Evolutionary conservation across 2,329 filamentous ascomycete species (phyloP), one percentile per base, ranked within the genome.

Genomic region (Aureobasidium sp.): DNA sequence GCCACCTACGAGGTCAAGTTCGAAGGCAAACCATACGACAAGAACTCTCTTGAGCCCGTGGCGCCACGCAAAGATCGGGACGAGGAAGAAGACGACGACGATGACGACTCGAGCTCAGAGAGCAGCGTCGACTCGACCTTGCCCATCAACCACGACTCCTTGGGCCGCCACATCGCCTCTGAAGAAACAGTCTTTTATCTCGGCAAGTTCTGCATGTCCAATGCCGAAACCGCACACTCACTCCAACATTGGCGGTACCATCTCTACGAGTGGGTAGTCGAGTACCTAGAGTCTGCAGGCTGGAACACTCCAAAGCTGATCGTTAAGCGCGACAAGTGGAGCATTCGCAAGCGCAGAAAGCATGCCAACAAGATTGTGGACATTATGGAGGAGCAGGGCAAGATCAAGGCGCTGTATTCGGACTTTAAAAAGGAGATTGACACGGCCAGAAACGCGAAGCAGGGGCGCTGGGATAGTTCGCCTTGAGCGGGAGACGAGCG

Each of bases 191-290:
- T 76, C 29, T 87, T 81, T 72, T 80, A 78, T 63, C 72, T 84
- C 2, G 84, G 84, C 65, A 77, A 76, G 22, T 79, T 80, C 64
- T 89, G 86, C 76, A 83, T 81, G 68, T 74, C 76, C 36, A 87
- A 87, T 66, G 88, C 89, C 0, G 79, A 85, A 65, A 86, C 86
- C 42, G 87, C 88, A 0, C 89, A 93, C 69, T 82, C 81, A 0
- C 79, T 93, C 3, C 80, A 85, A 5, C 90, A 94, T 74, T 92
- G 90, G 90, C 87, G 87, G 62, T 84, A 83, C 64, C 83, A 86
- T 49, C 82, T 93, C n/a, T 87, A 89, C 69, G 81, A 87, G 65
- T 89, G 83, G 81, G 86, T 92, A 0, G 78, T 87, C 27, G 79
- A 81, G 31, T 84, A 82, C 59, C 82, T 94, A 0, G 73, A 79